Conservation (phyloP, 805 yeast genomes). For the Cyberlindnera petersonii region DNA sequence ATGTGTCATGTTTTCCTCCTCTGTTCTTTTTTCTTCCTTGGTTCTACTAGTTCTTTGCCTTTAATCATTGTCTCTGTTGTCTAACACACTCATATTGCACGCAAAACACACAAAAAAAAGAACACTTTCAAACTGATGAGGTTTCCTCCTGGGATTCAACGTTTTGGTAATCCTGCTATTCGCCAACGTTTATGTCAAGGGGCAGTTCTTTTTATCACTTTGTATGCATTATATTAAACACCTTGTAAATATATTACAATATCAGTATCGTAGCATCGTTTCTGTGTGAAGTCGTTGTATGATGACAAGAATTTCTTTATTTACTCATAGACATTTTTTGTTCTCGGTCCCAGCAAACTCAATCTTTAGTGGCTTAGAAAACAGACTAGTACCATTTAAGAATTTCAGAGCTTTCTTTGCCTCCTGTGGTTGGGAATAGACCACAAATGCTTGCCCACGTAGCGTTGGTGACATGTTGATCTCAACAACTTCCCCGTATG, state of each 20-base stretch:
- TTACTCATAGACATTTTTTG: too few relatives aligned
- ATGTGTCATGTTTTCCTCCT: neutral
- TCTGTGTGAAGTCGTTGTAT: too few relatives aligned
- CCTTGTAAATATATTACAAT: constrained; percentile 4
- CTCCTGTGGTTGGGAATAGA: constrained; percentile 44
- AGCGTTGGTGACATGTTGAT: constrained; percentile 42
- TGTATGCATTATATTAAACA: constrained; percentile 6
- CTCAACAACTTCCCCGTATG: constrained; percentile 62
- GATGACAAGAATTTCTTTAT: too few relatives aligned
- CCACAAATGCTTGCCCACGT: constrained; percentile 68
- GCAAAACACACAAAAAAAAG: too few relatives aligned
- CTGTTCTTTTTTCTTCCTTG: neutral
- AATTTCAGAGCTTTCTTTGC: constrained; percentile 49
- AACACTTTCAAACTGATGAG: too few relatives aligned
- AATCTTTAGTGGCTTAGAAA: constrained; percentile 48
- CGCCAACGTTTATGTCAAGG: too few relatives aligned
- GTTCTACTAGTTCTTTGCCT: neutral
- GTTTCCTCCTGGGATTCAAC: neutral
- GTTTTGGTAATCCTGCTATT: too few relatives aligned
- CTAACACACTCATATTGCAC: neutral
- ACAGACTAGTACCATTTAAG: constrained; percentile 45
- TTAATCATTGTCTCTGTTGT: neutral
- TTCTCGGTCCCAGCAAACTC: constrained; percentile 39
- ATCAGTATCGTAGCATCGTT: too few relatives aligned
- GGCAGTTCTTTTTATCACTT: neutral